phyloP scores from a whole-genome alignment of 768 basidiomycete species.

The Lactarius evosmus region DNA sequence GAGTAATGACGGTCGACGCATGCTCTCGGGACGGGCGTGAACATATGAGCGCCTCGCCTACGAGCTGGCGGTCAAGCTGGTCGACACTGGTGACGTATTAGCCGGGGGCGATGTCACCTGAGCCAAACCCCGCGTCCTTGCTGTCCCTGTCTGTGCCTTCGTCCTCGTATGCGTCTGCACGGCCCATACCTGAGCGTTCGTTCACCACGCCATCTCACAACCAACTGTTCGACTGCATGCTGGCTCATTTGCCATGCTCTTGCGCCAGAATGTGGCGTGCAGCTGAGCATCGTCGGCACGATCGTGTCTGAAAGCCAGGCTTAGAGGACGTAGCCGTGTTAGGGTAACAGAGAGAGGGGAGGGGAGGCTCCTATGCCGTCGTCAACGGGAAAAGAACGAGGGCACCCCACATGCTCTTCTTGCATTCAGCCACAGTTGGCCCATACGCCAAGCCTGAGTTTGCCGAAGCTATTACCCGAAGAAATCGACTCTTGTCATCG shows the following conservation, averaged over 20 bases:
- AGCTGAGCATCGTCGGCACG: background rate
- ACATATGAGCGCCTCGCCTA: too few relatives aligned
- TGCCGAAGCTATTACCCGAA: background rate
- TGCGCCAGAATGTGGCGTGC: background rate
- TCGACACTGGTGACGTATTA: too few relatives aligned
- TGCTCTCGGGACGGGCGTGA: background rate
- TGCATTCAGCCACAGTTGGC: background rate
- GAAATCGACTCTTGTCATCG: background rate
- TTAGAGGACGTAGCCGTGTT: background rate
- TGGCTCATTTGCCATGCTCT: background rate
- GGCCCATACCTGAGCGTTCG: too few relatives aligned
- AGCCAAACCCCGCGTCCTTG: background rate
- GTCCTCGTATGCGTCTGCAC: too few relatives aligned
- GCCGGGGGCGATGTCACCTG: background rate
- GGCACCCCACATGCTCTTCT: background rate
- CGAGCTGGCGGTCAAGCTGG: too few relatives aligned
- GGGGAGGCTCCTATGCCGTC: background rate
- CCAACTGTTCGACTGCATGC: background rate
- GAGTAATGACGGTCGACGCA: background rate
- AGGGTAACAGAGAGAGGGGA: background rate
- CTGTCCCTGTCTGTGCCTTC: background rate
- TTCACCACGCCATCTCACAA: background rate
- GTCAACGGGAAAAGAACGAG: background rate
- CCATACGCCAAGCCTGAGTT: background rate
- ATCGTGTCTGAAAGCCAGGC: background rate